phyloP scores from a whole-genome alignment of 2,329 filamentous ascomycete genomes.

The Colletotrichum noveboracense region DNA sequence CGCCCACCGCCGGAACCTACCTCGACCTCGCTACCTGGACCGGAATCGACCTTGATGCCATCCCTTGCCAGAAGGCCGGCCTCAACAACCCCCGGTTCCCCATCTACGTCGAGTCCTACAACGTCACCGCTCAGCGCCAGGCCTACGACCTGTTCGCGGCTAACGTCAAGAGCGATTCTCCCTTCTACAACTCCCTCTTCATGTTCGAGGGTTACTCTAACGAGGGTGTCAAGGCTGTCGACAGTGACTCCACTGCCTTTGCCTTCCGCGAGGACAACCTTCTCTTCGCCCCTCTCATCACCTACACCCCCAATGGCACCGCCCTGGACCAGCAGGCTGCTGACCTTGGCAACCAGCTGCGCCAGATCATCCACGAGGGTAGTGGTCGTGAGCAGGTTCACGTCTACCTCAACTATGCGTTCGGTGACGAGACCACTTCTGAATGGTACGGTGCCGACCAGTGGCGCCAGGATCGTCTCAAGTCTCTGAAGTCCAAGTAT shows the following conservation, averaged over 20 bases:
- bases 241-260: slow-evolving; percentile 44
- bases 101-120: slow-evolving; percentile 45
- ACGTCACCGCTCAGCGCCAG: slow-evolving; percentile 31
- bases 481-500: slow-evolving; percentile 51
- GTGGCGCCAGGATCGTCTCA: slow-evolving; percentile 52
- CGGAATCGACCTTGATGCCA: slow-evolving; percentile 37
- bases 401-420: slow-evolving; percentile 58
- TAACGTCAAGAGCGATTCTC: slow-evolving; percentile 22
- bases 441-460: slow-evolving; percentile 53
- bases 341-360: slow-evolving; percentile 40
- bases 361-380: slow-evolving; percentile 38
- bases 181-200: slow-evolving; percentile 46
- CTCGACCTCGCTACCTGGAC: slow-evolving; percentile 49
- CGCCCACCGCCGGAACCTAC: slow-evolving; percentile 43
- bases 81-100: slow-evolving; percentile 47
- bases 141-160: slow-evolving; percentile 37
- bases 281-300: slow-evolving; percentile 41
- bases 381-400: slow-evolving; percentile 37
- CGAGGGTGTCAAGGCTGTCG: slow-evolving; percentile 45
- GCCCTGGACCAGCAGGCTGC: slow-evolving; percentile 37
- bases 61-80: slow-evolving; percentile 46
- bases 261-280: slow-evolving; percentile 50
- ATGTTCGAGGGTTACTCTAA: slow-evolving; percentile 62
- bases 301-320: slow-evolving; percentile 35
- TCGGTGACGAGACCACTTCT: slow-evolving; percentile 46